These are phyloP conservation scores for Pilobolus umbonatus DNA, from an alignment of 192 early-diverging fungal genomes.

Conservation along the genomic window DNA sequence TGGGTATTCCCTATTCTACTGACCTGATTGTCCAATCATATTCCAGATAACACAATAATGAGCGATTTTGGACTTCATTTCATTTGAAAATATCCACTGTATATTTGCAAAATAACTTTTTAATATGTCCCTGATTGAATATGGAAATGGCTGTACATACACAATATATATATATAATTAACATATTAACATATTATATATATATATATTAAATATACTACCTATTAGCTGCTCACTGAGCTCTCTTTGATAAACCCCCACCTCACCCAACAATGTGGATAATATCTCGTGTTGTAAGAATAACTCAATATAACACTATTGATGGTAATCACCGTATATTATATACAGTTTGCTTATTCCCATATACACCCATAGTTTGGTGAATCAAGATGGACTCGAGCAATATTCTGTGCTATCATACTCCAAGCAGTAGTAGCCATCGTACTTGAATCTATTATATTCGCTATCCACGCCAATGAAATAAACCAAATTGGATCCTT, in stretches of 20 bases:
- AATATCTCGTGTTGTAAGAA: slow-evolving; percentile 35
- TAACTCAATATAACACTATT: not conserved
- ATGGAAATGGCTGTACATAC: no score
- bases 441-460: slow-evolving; percentile 34
- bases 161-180: no score
- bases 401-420: slow-evolving; percentile 26
- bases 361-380: slow-evolving; percentile 30
- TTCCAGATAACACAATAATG: no score
- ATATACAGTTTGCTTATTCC: not conserved
- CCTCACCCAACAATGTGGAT: slow-evolving; percentile 30
- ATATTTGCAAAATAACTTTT: no score
- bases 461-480: slow-evolving; percentile 22
- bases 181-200: no score
- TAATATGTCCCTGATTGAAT: no score
- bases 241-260: not conserved
- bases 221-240: not conserved
- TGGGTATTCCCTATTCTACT: no score
- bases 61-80: no score
- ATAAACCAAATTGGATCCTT: slow-evolving; percentile 9
- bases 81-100: no score
- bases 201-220: no score
- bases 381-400: slow-evolving; percentile 37
- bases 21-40: no score
- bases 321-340: not conserved
- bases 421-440: slow-evolving; percentile 27